Evolutionary conservation across 129 eudicot genomes (phyloP).

Genomic region (Daucus carota): DH1_v3.0 NC_030381.2:19376501-19377000

Average conservation of each 20-base stretch:
- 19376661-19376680: neutral
- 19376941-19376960: neutral
- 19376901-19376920: neutral
- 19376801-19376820: neutral
- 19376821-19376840: neutral
- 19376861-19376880: neutral
- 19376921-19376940: neutral
- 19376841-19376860: neutral
- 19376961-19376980: neutral
- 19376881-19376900: neutral
- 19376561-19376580: neutral
- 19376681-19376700: neutral
- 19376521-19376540: neutral
- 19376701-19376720: neutral
- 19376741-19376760: neutral
- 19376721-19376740: neutral
- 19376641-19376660: neutral
- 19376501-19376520: neutral
- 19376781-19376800: neutral
- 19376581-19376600: neutral
- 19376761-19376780: neutral
- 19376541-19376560: neutral
- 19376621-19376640: neutral
- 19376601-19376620: neutral
- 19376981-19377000: neutral